Evolutionary conservation across 305 asterid genomes (phyloP).

Genomic region (Caryopteris hybrid): DNA sequence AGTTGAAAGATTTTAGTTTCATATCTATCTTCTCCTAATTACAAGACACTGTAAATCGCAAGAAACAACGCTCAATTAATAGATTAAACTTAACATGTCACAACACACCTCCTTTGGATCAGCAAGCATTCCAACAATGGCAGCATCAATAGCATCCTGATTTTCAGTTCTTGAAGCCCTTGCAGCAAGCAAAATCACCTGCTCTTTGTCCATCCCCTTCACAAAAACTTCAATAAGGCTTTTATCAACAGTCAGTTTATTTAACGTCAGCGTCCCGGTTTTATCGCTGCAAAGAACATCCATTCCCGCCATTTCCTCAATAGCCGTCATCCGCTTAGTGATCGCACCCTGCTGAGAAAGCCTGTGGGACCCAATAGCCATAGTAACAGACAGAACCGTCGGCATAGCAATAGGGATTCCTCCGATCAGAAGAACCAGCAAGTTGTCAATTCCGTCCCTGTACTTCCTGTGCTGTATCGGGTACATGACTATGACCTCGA

Average conservation of each 20-base stretch:
- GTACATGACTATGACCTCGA: slow-evolving; percentile 54
- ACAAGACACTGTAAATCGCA: no score
- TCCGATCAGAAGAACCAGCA: slow-evolving; percentile 47
- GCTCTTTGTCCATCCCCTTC: slow-evolving; percentile 62
- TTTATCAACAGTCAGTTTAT: slow-evolving; percentile 47
- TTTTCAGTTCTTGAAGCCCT: slow-evolving; percentile 78
- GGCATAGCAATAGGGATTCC: slow-evolving; percentile 64
- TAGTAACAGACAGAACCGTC: slow-evolving; percentile 45
- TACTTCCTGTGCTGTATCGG: slow-evolving; percentile 54
- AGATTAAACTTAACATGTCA: not conserved
- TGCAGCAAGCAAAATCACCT: slow-evolving; percentile 64
- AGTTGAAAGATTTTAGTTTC: not conserved
- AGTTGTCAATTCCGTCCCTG: slow-evolving; percentile 46
- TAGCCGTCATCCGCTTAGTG: slow-evolving; percentile 53
- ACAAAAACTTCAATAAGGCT: slow-evolving; percentile 48
- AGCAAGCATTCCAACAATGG: slow-evolving; percentile 83
- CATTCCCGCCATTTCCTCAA: slow-evolving; percentile 61
- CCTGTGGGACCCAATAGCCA: slow-evolving; percentile 61
- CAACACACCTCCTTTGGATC: slow-evolving; percentile 73
- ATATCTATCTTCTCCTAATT: no score
- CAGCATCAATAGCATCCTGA: slow-evolving; percentile 87
- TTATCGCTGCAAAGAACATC: slow-evolving; percentile 57
- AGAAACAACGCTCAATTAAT: not conserved
- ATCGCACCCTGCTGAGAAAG: slow-evolving; percentile 55
- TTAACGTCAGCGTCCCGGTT: slow-evolving; percentile 49